phyloP scores from a whole-genome alignment of 371 early-diverging fungal genomes.

The Mortierella sp. region DNA sequence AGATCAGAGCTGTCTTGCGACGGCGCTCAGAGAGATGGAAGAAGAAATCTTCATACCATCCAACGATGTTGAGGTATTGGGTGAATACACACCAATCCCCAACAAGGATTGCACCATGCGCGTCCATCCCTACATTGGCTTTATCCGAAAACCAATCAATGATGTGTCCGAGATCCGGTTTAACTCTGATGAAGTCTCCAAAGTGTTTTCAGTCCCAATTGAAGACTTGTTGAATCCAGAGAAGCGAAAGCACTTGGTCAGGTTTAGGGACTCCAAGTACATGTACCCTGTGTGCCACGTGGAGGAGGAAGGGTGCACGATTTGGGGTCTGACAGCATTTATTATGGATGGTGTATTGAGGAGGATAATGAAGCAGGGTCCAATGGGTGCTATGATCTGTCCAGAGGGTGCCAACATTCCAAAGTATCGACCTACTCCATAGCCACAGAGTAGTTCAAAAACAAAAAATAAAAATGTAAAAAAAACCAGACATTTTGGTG shows the following conservation, averaged over 20 bases:
- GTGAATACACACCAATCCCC: constrained; percentile 75
- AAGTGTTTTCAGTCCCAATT: constrained; percentile 79
- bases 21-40: constrained; percentile 86
- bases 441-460: neutral
- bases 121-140: constrained; percentile 84
- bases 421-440: constrained; percentile 26
- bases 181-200: constrained; percentile 79
- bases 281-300: constrained; percentile 74
- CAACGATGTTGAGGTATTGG: constrained; percentile 71
- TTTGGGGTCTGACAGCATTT: constrained; percentile 93
- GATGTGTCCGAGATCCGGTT: constrained; percentile 58
- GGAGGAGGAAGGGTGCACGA: constrained; percentile 65
- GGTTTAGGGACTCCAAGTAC: constrained; percentile 72
- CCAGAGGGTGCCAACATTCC: constrained; percentile 33
- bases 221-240: constrained; percentile 69
- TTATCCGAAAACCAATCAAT: constrained; percentile 61
- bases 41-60: constrained; percentile 85
- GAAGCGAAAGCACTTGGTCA: constrained; percentile 57
- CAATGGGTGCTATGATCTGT: constrained; percentile 40
- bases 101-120: constrained; percentile 71
- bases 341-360: constrained; percentile 71
- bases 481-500: neutral
- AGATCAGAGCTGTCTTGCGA: constrained; percentile 68
- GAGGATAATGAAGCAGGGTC: constrained; percentile 35
- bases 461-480: neutral